These are phyloP conservation scores for Tritrichomonas musculus DNA, from an alignment of 208 protist species.

Conservation along the genomic window DNA sequence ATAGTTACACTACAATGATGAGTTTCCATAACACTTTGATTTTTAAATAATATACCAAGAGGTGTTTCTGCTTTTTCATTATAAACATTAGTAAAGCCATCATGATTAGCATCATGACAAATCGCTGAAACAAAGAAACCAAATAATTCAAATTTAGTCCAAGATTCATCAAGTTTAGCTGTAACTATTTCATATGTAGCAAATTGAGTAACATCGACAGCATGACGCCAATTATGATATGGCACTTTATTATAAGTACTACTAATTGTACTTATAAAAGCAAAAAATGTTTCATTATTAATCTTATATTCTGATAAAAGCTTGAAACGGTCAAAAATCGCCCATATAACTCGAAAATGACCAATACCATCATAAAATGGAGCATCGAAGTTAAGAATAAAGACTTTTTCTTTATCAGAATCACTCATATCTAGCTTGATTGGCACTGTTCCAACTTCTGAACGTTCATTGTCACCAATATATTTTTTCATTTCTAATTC, in stretches of 20 bases:
- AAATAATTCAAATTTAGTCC: constrained; percentile 65
- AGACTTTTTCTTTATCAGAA: background rate
- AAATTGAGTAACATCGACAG: constrained; percentile 61
- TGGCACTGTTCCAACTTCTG: background rate
- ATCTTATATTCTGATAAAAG: constrained; percentile 34
- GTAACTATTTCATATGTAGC: constrained; percentile 47
- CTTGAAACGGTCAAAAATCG: constrained; percentile 23
- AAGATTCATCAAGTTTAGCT: constrained; percentile 55
- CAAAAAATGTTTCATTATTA: background rate
- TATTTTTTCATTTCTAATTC: background rate
- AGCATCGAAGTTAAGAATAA: background rate
- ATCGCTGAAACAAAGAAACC: constrained; percentile 69
- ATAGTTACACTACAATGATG: constrained; percentile 52
- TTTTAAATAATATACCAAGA: constrained; percentile 67
- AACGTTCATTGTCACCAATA: background rate
- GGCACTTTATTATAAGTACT: constrained; percentile 48
- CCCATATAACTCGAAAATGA: background rate
- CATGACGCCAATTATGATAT: constrained; percentile 65
- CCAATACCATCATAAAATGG: background rate
- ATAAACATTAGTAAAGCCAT: constrained; percentile 88
- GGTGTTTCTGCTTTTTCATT: constrained; percentile 72
- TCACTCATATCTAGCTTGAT: background rate
- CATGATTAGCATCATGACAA: constrained; percentile 89
- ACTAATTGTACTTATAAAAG: constrained; percentile 26
- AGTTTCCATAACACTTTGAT: constrained; percentile 58